Conservation (phyloP, 257 asterid genomes). For the Nemophila menziesii region DNA sequence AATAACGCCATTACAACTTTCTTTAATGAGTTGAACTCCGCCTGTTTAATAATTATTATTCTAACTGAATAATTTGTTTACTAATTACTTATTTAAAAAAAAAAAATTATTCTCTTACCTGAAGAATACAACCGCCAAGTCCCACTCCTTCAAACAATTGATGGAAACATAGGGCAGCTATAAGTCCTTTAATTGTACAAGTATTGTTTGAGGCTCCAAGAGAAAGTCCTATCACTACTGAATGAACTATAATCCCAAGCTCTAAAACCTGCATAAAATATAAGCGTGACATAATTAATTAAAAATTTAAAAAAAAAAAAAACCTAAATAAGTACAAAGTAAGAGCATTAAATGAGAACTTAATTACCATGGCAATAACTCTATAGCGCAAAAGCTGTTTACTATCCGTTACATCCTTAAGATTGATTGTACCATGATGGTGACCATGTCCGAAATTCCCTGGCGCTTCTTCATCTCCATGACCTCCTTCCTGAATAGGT, state of each 20-base stretch:
- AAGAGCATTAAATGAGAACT: not conserved
- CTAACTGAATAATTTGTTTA: slow-evolving; percentile 33
- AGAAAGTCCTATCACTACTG: no score
- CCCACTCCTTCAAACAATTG: no score
- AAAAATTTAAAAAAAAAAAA: no score
- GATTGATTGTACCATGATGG: slow-evolving; percentile 22
- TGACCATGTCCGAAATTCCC: slow-evolving; percentile 20
- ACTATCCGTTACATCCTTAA: slow-evolving; percentile 13
- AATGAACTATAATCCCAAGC: no score
- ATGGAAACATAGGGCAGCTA: no score
- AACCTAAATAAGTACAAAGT: no score
- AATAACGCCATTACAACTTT: no score
- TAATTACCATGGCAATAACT: slow-evolving; percentile 47
- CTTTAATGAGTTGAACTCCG: slow-evolving; percentile 20
- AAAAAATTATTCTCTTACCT: no score
- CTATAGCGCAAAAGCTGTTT: slow-evolving; percentile 41
- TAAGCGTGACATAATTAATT: no score
- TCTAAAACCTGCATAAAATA: slow-evolving; percentile 35
- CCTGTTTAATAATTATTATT: slow-evolving; percentile 17
- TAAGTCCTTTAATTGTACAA: slow-evolving; percentile 21
- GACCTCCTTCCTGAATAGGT: slow-evolving; percentile 9
- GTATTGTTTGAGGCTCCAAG: slow-evolving; percentile 25
- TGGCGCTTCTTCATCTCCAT: slow-evolving; percentile 29
- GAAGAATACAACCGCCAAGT: no score
- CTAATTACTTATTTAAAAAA: no score